phyloP scores from a whole-genome alignment of 495 filamentous ascomycete genomes.

The Penicilliopsis zonata region DNA sequence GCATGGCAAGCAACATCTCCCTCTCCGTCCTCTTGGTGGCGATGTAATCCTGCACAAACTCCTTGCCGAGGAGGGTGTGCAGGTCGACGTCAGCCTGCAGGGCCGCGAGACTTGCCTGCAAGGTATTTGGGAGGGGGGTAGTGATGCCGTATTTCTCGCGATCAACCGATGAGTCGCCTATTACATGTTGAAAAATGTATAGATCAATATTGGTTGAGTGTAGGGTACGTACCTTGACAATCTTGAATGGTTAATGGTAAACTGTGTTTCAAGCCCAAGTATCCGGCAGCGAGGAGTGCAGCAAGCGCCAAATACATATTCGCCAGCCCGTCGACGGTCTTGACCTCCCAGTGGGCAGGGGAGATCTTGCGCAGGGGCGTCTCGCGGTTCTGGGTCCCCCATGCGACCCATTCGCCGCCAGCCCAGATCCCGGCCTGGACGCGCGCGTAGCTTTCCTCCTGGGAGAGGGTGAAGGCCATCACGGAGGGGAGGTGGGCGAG shows the following conservation, averaged over 20 bases:
- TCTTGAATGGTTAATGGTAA: slow-evolving; percentile 39
- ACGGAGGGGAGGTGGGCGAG: slow-evolving; percentile 20
- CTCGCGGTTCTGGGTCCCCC: slow-evolving; percentile 34
- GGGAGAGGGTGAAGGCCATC: slow-evolving; percentile 23
- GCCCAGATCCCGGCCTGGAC: slow-evolving; percentile 43
- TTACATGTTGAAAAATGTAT: slow-evolving; percentile 6
- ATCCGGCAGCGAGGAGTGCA: slow-evolving; percentile 54
- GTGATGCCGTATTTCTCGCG: slow-evolving; percentile 23
- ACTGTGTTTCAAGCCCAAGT: slow-evolving; percentile 40
- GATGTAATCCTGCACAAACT: slow-evolving; percentile 46
- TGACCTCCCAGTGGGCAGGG: slow-evolving; percentile 28
- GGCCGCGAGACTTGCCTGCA: slow-evolving; percentile 17
- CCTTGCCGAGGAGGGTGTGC: slow-evolving; percentile 30
- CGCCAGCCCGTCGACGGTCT: slow-evolving; percentile 25
- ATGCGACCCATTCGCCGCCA: slow-evolving; percentile 31
- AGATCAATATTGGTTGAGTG: no score
- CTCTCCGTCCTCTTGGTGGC: slow-evolving; percentile 46
- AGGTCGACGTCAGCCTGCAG: slow-evolving; percentile 13
- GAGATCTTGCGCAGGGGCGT: slow-evolving; percentile 29
- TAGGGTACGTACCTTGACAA: slow-evolving; percentile 34
- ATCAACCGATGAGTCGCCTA: slow-evolving; percentile 17
- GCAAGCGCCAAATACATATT: slow-evolving; percentile 38
- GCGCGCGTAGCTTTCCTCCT: slow-evolving; percentile 29
- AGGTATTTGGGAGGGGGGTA: slow-evolving; percentile 23
- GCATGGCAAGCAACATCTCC: slow-evolving; percentile 34